Evolutionary conservation across 1,139 yeast genomes (phyloP), one percentile per base, ranked within the genome.

Genomic region (Hanseniaspora uvarum): DNA sequence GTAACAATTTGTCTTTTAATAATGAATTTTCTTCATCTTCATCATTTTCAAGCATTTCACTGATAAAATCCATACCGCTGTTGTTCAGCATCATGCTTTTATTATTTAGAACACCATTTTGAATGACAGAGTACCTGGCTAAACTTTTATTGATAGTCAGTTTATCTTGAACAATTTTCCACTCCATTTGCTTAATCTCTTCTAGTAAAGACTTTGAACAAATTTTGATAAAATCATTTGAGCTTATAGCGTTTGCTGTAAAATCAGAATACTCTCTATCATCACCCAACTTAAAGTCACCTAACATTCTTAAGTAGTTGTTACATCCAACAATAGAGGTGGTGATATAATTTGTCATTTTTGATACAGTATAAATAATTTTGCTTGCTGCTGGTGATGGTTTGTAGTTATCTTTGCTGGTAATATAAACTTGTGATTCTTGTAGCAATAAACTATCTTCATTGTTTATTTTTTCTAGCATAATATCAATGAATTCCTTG

Each of bases 261-360:
- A 86, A 86, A 64, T 87, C 88, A 0, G 92, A 86, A 63, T 86
- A 86, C 31, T 80, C 74, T 59, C 94, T 72, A 53, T 79, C 81
- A 1, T 74, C 66, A 36, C 82, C 79, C 54, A 87, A 70, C 61
- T 78, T 79, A 66, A 86, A 85, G 63, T 86, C 94, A 24, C 94
- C 89, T 23, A 83, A 78, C 40, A 78, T 67, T 24, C 78, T 77
- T 41, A 83, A 54, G 59, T 70, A 67, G 68, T 74, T 67, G 55
- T 70, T 67, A 57, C 81, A 77, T 34, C 75, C 71, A 1, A 70
- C 71, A 18, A 76, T 70, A 0, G 83, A 78, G 18, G 66, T 61
- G 14, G 80, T 68, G 5, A 83, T 78, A 1, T 80, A 70, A 48
- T 75, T 71, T 11, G 84, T 75, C 86, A 84, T 81, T 59, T 75